phyloP scores from a whole-genome alignment of 108 stramenopile species.

The Skeletonema tropicum region DNA sequence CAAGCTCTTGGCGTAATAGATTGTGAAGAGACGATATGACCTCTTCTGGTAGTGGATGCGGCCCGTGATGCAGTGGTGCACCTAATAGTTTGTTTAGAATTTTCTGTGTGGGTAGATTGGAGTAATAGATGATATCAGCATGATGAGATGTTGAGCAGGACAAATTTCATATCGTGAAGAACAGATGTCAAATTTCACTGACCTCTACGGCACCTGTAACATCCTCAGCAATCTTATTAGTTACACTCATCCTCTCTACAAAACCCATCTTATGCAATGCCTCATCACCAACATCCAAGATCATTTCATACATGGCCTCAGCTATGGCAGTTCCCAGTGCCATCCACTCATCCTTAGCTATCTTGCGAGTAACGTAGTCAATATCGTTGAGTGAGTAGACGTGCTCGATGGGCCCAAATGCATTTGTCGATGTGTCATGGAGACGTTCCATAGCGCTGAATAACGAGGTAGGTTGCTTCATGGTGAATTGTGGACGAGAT shows the following conservation, averaged over 20 bases:
- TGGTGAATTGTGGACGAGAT: not conserved
- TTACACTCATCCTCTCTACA: constrained; percentile 34
- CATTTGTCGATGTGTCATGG: constrained; percentile 32
- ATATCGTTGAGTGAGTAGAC: constrained; percentile 33
- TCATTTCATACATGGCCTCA: constrained; percentile 30
- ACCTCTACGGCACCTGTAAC: constrained; percentile 37
- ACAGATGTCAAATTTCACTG: not conserved
- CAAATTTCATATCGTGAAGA: too few relatives aligned
- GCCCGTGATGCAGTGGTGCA: constrained; percentile 25
- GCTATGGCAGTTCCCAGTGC: constrained; percentile 39
- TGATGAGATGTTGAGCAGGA: too few relatives aligned
- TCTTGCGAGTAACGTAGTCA: constrained; percentile 25
- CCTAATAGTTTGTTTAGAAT: constrained; percentile 23
- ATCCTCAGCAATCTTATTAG: constrained; percentile 38
- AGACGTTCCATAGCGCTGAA: constrained; percentile 43
- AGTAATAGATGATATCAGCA: not conserved
- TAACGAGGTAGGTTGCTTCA: not conserved
- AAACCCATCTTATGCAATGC: constrained; percentile 25
- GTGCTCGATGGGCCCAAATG: constrained; percentile 31
- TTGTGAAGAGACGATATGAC: constrained; percentile 24
- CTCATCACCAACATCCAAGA: constrained; percentile 36
- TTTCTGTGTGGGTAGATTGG: constrained; percentile 14
- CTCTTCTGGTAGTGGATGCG: constrained; percentile 27
- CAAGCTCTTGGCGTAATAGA: constrained; percentile 29
- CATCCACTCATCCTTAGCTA: constrained; percentile 42